Conservation (phyloP, 2,329 filamentous ascomycete species). For the Aspergillus tamarii region DNA sequence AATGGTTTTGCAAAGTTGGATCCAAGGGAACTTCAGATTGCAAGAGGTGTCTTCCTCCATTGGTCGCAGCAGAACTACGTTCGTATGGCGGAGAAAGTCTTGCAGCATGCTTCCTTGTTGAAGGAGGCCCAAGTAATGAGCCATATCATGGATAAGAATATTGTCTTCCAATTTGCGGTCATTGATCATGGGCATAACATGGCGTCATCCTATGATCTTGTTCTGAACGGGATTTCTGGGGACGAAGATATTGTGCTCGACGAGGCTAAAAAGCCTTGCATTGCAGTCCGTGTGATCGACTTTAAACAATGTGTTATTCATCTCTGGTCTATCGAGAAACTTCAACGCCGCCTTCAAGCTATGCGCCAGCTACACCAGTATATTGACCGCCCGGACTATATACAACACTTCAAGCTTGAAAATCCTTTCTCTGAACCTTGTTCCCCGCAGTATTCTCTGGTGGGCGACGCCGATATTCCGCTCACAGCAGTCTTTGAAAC, state of each 20-base stretch:
- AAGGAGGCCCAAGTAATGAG: constrained; percentile 99
- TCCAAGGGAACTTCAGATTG: constrained; percentile 71
- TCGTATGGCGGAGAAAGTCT: constrained; percentile 86
- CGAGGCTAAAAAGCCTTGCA: constrained; percentile 81
- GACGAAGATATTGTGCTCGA: constrained; percentile 86
- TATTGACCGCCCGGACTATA: constrained; percentile 90
- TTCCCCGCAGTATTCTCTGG: constrained; percentile 87
- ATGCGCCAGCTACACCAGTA: constrained; percentile 99
- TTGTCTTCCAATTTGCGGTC: constrained; percentile 93
- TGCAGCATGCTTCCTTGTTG: constrained; percentile 82
- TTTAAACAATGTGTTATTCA: constrained; percentile 84
- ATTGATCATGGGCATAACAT: constrained; percentile 85
- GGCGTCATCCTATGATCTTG: constrained; percentile 94
- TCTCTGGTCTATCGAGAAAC: constrained; percentile 92
- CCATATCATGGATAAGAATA: constrained; percentile 88
- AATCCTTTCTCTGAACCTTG: constrained; percentile 92
- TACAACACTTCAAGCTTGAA: constrained; percentile 87
- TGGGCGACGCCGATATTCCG: constrained; percentile 92
- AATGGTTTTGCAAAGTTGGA: constrained; percentile 59
- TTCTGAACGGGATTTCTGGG: constrained; percentile 83
- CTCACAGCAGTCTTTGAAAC: constrained; percentile 92
- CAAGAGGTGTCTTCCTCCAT: constrained; percentile 66
- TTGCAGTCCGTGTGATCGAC: constrained; percentile 87
- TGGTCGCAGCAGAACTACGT: constrained; percentile 89
- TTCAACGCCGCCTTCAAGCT: constrained; percentile 80